phyloP scores from a whole-genome alignment of 2,329 filamentous ascomycete genomes.

The Metarhizium robertsii region DNA sequence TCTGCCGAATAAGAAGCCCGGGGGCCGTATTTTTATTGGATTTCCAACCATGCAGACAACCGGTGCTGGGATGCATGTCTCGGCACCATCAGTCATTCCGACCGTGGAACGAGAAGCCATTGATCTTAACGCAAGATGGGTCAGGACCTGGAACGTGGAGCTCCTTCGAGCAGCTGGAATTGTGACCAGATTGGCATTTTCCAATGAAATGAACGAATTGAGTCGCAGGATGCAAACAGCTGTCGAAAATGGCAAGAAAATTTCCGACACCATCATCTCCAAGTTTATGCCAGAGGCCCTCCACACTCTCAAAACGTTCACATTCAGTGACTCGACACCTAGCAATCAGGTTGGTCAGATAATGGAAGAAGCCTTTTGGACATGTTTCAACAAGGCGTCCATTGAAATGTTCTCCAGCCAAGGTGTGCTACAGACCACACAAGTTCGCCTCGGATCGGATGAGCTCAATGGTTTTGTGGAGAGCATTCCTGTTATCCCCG shows the following conservation, averaged over 20 bases:
- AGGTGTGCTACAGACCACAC: slow-evolving; percentile 75
- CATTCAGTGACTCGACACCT: slow-evolving; percentile 82
- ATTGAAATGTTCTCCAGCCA: slow-evolving; percentile 85
- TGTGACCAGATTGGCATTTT: slow-evolving; percentile 78
- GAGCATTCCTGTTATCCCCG: slow-evolving; percentile 77
- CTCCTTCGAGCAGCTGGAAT: slow-evolving; percentile 87
- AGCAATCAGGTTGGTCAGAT: slow-evolving; percentile 73
- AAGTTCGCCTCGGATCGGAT: slow-evolving; percentile 67
- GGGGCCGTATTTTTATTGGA: slow-evolving; percentile 88
- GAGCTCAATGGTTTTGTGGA: slow-evolving; percentile 66
- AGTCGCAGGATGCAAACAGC: slow-evolving; percentile 47
- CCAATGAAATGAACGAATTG: slow-evolving; percentile 75
- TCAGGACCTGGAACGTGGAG: slow-evolving; percentile 91
- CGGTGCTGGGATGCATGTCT: slow-evolving; percentile 86
- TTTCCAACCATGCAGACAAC: slow-evolving; percentile 98
- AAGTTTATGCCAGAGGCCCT: slow-evolving; percentile 68
- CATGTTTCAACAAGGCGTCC: slow-evolving; percentile 67
- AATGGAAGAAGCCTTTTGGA: slow-evolving; percentile 96
- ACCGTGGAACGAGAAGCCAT: slow-evolving; percentile 96
- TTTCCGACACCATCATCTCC: slow-evolving; percentile 54
- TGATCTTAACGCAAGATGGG: slow-evolving; percentile 90
- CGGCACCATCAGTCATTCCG: slow-evolving; percentile 90
- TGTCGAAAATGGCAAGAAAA: slow-evolving; percentile 36
- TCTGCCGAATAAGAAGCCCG: slow-evolving; percentile 70
- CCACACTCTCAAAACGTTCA: slow-evolving; percentile 80